Conservation (phyloP, 2,329 filamentous ascomycete species). For the Epichloe coenophiala region DNA sequence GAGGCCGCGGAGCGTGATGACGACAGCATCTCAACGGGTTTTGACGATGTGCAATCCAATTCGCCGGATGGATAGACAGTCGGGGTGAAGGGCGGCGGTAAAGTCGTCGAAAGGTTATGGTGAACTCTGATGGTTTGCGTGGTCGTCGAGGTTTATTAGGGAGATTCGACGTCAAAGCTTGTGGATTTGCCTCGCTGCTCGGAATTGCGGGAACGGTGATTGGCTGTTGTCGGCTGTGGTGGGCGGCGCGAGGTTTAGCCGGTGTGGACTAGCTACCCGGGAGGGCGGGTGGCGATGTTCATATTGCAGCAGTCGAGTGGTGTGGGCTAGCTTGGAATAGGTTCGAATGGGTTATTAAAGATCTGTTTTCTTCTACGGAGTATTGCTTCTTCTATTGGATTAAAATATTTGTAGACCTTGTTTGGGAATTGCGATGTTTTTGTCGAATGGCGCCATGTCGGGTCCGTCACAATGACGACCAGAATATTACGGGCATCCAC, state of each 20-base stretch:
- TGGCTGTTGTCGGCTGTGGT: conserved; percentile 9
- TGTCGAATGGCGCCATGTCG: too few relatives aligned
- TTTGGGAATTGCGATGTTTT: too few relatives aligned
- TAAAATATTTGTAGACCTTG: too few relatives aligned
- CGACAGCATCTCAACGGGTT: conserved; percentile 28
- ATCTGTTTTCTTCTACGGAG: too few relatives aligned
- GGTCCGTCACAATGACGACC: too few relatives aligned
- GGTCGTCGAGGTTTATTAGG: conserved; percentile 13
- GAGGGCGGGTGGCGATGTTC: not conserved
- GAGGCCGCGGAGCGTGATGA: conserved; percentile 37
- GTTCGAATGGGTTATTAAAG: not conserved
- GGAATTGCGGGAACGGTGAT: conserved; percentile 19
- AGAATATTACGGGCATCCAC: too few relatives aligned
- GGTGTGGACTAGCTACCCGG: not conserved
- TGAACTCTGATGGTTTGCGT: not conserved
- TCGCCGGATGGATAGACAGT: too few relatives aligned
- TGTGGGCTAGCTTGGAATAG: not conserved
- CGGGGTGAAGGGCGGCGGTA: not conserved
- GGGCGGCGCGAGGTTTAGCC: conserved; percentile 18
- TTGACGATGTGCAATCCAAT: not conserved
- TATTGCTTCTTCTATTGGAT: too few relatives aligned
- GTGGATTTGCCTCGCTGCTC: conserved; percentile 17
- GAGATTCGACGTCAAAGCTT: not conserved
- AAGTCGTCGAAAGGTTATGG: not conserved
- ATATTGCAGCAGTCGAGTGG: not conserved